Conservation (phyloP, 495 filamentous ascomycete genomes). For the Aspergillus homomorphus region DNA sequence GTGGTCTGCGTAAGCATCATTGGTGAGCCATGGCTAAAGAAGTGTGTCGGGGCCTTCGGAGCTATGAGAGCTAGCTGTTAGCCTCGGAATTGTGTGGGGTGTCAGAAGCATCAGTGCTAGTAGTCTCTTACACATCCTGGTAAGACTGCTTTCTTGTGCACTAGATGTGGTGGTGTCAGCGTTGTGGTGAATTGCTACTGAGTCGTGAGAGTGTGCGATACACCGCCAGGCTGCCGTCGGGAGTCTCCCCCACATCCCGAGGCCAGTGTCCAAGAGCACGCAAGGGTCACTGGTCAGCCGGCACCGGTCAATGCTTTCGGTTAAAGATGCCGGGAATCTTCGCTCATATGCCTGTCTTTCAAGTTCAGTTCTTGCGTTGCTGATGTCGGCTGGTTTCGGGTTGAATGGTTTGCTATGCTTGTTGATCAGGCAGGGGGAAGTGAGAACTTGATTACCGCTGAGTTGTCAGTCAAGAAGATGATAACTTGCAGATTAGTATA, state of each 20-base stretch:
- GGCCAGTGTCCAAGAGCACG: background rate
- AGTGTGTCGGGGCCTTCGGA: constrained; percentile 45
- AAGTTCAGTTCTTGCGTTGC: background rate
- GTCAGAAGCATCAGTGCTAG: no score
- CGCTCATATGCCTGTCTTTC: background rate
- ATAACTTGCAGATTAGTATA: no score
- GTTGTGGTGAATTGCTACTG: background rate
- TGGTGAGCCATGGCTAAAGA: constrained; percentile 63
- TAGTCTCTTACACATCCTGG: background rate
- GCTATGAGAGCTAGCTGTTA: background rate
- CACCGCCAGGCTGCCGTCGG: background rate
- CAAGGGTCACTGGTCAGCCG: background rate
- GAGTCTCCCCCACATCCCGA: constrained; percentile 7
- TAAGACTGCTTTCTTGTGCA: background rate
- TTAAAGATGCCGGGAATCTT: background rate
- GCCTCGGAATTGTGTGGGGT: background rate
- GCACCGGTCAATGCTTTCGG: background rate
- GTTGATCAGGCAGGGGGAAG: no score
- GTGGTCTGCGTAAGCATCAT: constrained; percentile 62
- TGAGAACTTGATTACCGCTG: no score
- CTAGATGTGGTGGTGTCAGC: background rate
- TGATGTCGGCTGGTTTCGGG: background rate
- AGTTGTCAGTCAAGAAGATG: no score
- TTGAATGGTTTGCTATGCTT: background rate
- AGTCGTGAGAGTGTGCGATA: background rate